A percentile compares a stretch with the other conserved stretches of the same genome.
These are phyloP conservation scores for Hypomyces perniciosus DNA, from an alignment of 2,329 filamentous ascomycete species.

Conservation along the genomic window DNA sequence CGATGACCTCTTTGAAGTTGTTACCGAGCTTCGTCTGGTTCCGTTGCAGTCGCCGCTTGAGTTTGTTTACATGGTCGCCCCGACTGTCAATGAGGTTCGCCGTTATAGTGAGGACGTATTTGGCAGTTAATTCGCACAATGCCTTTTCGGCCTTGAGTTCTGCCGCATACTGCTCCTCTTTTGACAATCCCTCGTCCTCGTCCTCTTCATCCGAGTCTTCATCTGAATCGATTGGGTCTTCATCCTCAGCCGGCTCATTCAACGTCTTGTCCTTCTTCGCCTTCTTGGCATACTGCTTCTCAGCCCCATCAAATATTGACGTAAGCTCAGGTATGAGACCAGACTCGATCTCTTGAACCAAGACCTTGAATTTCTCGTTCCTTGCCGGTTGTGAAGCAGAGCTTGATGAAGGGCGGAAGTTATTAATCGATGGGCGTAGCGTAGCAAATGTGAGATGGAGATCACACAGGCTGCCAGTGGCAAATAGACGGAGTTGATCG, in stretches of 20 bases:
- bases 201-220: conserved; percentile 49
- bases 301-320: conserved; percentile 69
- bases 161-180: conserved; percentile 54
- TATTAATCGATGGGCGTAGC: conserved; percentile 52
- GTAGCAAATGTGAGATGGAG: conserved; percentile 74
- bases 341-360: conserved; percentile 63
- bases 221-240: conserved; percentile 63
- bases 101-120: conserved; percentile 74
- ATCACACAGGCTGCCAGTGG: conserved; percentile 74
- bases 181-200: conserved; percentile 47
- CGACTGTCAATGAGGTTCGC: conserved; percentile 66
- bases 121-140: conserved; percentile 78
- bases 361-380: conserved; percentile 29
- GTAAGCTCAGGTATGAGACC: conserved; percentile 62
- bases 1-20: conserved; percentile 80
- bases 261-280: conserved; percentile 50
- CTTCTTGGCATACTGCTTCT: conserved; percentile 71
- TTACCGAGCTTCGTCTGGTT: conserved; percentile 76
- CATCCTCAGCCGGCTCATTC: conserved; percentile 62
- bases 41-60: conserved; percentile 65
- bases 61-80: conserved; percentile 53
- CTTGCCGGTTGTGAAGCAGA: conserved; percentile 18
- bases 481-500: conserved; percentile 71
- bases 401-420: conserved; percentile 24
- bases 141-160: conserved; percentile 75